These are phyloP conservation scores for Mallotus japonicus DNA, from an alignment of 441 rosid species.

Conservation along the genomic window DNA sequence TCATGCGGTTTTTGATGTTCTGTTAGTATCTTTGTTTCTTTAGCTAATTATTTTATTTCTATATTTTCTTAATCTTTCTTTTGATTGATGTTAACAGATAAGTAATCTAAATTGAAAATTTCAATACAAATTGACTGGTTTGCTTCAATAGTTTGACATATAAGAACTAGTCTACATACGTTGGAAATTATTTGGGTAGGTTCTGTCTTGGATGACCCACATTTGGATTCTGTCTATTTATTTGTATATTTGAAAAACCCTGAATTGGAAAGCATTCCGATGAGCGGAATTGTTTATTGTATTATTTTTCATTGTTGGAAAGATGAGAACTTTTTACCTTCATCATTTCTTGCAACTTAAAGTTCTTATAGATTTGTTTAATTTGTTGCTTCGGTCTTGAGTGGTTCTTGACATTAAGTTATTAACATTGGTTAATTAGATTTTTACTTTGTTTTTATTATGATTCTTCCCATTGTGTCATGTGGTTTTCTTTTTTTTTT, in stretches of 20 bases:
- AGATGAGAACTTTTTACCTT: background rate
- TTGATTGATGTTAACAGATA: slow-evolving; percentile 3
- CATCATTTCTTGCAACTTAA: background rate
- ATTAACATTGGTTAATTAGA: background rate
- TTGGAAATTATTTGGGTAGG: background rate
- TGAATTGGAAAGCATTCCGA: background rate
- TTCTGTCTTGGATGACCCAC: background rate
- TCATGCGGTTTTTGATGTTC: slow-evolving; percentile 54
- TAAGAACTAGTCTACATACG: background rate
- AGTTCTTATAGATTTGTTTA: background rate
- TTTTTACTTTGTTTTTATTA: background rate
- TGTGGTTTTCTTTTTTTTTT: background rate
- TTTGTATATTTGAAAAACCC: background rate
- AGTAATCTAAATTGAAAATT: background rate
- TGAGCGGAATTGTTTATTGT: background rate
- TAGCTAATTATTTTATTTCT: slow-evolving; percentile 19
- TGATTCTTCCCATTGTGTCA: background rate
- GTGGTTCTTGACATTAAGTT: too few relatives aligned
- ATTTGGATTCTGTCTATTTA: background rate
- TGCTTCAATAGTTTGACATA: slow-evolving; percentile 4
- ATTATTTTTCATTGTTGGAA: background rate
- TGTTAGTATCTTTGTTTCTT: slow-evolving; percentile 44
- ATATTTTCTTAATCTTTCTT: background rate
- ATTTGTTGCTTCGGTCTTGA: background rate
- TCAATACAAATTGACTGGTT: background rate